These are phyloP conservation scores for Penicillium subrubescens DNA, from an alignment of 495 filamentous ascomycete genomes.

Conservation along the genomic window DNA sequence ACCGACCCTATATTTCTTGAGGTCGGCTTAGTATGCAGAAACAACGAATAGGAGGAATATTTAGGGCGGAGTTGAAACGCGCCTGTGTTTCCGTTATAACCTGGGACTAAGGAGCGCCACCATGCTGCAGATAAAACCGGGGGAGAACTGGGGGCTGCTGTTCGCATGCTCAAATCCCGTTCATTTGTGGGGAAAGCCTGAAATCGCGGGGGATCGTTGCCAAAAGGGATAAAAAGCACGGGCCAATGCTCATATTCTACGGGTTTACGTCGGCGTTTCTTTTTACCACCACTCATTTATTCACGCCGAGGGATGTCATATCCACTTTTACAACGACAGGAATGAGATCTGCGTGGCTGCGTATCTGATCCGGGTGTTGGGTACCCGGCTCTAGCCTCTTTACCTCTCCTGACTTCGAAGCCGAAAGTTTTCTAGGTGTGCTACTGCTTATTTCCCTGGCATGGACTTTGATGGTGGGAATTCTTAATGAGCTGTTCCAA, in stretches of 20 bases:
- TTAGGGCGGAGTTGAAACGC: neutral
- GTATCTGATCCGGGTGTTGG: neutral
- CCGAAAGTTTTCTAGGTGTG: no score
- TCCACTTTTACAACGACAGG: neutral
- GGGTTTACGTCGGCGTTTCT: neutral
- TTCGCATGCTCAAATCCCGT: neutral
- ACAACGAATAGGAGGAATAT: slow-evolving; percentile 3
- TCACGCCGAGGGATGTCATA: neutral
- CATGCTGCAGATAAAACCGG: neutral
- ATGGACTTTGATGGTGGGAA: no score
- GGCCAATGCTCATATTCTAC: neutral
- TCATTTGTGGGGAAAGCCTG: neutral
- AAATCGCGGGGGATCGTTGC: neutral
- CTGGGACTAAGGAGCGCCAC: neutral
- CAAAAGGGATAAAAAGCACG: neutral
- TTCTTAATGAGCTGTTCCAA: no score
- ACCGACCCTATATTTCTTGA: neutral
- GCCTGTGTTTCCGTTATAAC: neutral
- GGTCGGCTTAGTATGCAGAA: neutral
- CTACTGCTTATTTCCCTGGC: no score
- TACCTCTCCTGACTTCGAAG: no score
- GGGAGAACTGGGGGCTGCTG: neutral
- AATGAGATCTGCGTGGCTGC: neutral
- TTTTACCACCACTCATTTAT: slow-evolving; percentile 9
- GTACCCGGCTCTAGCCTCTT: neutral